A percentile compares a stretch with the other conserved stretches of the same genome.
Evolutionary conservation across 352 stramenopile species (phyloP).

Genomic region (Ophiocytium majus): DNA sequence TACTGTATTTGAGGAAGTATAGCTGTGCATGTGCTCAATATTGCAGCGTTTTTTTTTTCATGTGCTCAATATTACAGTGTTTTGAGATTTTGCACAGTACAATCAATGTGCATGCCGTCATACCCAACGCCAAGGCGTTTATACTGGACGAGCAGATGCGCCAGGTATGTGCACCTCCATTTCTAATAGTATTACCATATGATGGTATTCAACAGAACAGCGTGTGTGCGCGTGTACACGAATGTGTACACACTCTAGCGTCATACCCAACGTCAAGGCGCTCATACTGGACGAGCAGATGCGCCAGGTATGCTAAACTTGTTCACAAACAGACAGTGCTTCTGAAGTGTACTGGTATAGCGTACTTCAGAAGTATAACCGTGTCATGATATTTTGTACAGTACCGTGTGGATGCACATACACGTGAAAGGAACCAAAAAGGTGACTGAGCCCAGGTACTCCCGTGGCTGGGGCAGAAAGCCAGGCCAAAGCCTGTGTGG

Average conservation of each 20-base stretch:
- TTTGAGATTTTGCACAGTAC: neutral
- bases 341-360: neutral
- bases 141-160: conserved; percentile 60
- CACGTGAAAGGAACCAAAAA: too few species aligned
- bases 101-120: too few species aligned
- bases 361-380: neutral
- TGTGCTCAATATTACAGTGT: neutral
- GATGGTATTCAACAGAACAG: too few species aligned
- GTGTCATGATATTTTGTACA: too few species aligned
- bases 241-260: too few species aligned
- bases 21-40: neutral
- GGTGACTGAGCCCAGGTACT: too few species aligned
- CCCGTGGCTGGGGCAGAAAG: too few species aligned
- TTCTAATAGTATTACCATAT: too few species aligned
- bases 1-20: neutral
- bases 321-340: too few species aligned
- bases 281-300: conserved; percentile 62
- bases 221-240: too few species aligned
- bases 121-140: conserved; percentile 64
- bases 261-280: conserved; percentile 66
- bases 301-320: conserved; percentile 23
- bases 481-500: too few species aligned
- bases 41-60: neutral
- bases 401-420: too few species aligned
- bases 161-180: conserved; percentile 14